A percentile compares a stretch with the other conserved stretches of the same genome.
These are phyloP conservation scores for Pythium insidiosum DNA, from an alignment of 352 stramenopile genomes.

Conservation along the genomic window DNA sequence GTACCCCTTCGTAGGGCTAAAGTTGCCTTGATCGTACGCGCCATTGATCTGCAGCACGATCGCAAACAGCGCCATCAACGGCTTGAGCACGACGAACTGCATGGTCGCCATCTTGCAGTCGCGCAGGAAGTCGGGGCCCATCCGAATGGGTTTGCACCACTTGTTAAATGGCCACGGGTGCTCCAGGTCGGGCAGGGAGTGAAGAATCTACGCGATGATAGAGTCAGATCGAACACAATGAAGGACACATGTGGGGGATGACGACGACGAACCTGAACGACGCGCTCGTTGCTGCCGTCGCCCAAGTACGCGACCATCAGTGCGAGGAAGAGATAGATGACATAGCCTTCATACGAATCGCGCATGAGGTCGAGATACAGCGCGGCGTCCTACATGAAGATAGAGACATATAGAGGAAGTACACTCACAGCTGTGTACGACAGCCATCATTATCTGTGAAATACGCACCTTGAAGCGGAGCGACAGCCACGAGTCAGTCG, in stretches of 20 bases:
- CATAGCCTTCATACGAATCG: constrained; percentile 98
- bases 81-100: constrained; percentile 96
- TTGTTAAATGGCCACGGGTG: constrained; percentile 72
- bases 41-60: constrained; percentile 83
- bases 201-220: constrained; percentile 21
- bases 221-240: constrained; percentile 9
- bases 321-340: constrained; percentile 96
- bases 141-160: constrained; percentile 57
- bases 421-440: neutral
- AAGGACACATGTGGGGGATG: too few relatives aligned
- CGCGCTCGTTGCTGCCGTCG: constrained; percentile 83
- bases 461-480: constrained; percentile 89
- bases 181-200: constrained; percentile 46
- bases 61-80: constrained; percentile 82
- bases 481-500: constrained; percentile 94
- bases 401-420: neutral
- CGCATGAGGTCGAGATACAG: constrained; percentile 92
- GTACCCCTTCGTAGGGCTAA: constrained; percentile 74
- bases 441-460: neutral
- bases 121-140: constrained; percentile 83
- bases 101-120: constrained; percentile 94
- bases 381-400: constrained; percentile 36
- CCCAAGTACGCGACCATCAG: constrained; percentile 95
- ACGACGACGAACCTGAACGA: constrained; percentile 39
- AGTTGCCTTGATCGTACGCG: constrained; percentile 81